A percentile compares a stretch with the other conserved stretches of the same genome.
phyloP scores from a whole-genome alignment of 768 basidiomycete species.

The Suillus sp. region DNA sequence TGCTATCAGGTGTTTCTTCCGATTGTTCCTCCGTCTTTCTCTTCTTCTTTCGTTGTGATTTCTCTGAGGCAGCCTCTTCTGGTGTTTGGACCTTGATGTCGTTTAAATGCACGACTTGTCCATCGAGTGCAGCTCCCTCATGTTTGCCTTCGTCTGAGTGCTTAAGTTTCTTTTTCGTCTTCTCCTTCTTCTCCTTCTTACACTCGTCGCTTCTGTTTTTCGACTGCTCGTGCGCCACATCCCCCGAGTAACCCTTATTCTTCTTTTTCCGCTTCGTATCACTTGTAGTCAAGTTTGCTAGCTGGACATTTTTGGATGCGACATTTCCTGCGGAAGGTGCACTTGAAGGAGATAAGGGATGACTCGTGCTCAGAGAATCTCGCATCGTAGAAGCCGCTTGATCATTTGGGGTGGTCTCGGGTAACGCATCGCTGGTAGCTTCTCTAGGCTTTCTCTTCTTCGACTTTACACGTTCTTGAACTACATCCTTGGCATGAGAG shows the following conservation, averaged over 20 bases:
- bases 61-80: not conserved
- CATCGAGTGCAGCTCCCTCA: constrained; percentile 8
- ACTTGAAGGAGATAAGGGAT: not conserved
- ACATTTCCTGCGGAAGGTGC: not conserved
- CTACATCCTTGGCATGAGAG: not conserved
- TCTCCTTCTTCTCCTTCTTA: constrained; percentile 13
- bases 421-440: not conserved
- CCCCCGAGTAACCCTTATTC: constrained; percentile 12
- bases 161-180: constrained; percentile 14
- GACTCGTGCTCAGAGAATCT: not conserved
- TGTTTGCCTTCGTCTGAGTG: constrained; percentile 8
- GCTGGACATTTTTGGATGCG: not conserved
- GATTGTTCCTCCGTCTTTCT: constrained; percentile 7
- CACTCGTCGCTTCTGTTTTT: not conserved
- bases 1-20: not conserved
- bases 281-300: not conserved
- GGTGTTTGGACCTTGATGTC: not conserved
- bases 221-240: constrained; percentile 9
- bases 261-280: constrained; percentile 19
- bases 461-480: not conserved
- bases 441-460: constrained; percentile 1
- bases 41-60: constrained; percentile 7
- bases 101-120: not conserved
- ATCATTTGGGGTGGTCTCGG: not conserved
- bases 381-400: not conserved